A percentile compares a stretch with the other conserved stretches of the same genome.
Conservation (phyloP, 108 stramenopile genomes). For the Cyclotella sp. region DNA sequence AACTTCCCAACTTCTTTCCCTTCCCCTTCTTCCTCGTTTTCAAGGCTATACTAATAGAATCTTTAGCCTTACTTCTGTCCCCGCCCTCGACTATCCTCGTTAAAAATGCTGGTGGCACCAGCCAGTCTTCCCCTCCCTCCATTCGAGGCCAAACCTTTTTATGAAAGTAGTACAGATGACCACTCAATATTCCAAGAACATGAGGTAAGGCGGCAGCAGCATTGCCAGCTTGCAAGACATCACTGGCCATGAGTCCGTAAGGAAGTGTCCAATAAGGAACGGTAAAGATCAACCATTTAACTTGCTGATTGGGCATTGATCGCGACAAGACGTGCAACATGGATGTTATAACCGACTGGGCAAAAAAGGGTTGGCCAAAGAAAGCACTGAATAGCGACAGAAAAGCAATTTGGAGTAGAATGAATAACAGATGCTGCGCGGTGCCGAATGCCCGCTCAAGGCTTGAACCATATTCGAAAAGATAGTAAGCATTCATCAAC, state of each 20-base stretch:
- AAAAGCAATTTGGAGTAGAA: slow-evolving; percentile 67
- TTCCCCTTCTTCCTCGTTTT: slow-evolving; percentile 77
- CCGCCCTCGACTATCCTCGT: slow-evolving; percentile 60
- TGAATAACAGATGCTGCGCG: slow-evolving; percentile 78
- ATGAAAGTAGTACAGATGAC: slow-evolving; percentile 88
- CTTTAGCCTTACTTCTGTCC: slow-evolving; percentile 53
- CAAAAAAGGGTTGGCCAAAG: slow-evolving; percentile 85
- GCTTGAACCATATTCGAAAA: slow-evolving; percentile 83
- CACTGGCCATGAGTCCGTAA: slow-evolving; percentile 82
- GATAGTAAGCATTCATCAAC: slow-evolving; percentile 87
- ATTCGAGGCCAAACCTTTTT: slow-evolving; percentile 86
- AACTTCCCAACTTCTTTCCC: slow-evolving; percentile 78
- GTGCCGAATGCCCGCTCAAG: slow-evolving; percentile 88
- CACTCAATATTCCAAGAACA: slow-evolving; percentile 86
- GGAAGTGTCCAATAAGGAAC: slow-evolving; percentile 91
- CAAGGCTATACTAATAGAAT: slow-evolving; percentile 63
- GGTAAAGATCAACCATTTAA: slow-evolving; percentile 87
- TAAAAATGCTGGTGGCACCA: slow-evolving; percentile 79
- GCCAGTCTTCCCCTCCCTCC: slow-evolving; percentile 84
- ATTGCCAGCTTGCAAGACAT: slow-evolving; percentile 83
- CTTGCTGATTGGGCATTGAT: slow-evolving; percentile 82
- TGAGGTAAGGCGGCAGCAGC: slow-evolving; percentile 81
- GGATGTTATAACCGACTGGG: slow-evolving; percentile 76
- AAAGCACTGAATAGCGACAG: slow-evolving; percentile 65
- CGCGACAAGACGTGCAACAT: slow-evolving; percentile 92